Conservation (phyloP, 2,329 filamentous ascomycete species). For the Madurella fahalii region DNA sequence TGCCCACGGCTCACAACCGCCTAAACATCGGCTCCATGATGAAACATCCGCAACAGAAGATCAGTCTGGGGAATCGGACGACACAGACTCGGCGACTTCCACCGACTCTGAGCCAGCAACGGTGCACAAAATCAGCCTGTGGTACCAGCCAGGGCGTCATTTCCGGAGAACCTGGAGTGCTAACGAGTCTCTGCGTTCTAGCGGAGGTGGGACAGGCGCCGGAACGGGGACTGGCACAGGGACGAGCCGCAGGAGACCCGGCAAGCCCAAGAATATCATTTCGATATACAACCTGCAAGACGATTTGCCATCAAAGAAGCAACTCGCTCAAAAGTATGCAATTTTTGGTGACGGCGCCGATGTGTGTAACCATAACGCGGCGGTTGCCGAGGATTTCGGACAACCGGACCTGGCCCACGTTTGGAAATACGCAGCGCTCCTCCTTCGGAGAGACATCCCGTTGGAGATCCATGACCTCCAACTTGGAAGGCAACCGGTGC, state of each 20-base stretch:
- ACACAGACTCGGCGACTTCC: slow-evolving; percentile 49
- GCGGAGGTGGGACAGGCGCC: slow-evolving; percentile 55
- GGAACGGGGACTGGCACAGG: slow-evolving; percentile 55
- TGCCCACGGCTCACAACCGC: slow-evolving; percentile 45
- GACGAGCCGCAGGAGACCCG: slow-evolving; percentile 45
- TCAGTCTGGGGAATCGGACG: slow-evolving; percentile 46
- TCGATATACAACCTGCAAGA: slow-evolving; percentile 67
- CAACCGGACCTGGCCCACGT: slow-evolving; percentile 70
- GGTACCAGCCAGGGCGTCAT: slow-evolving; percentile 51
- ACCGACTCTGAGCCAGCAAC: slow-evolving; percentile 62
- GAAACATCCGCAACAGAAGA: slow-evolving; percentile 51
- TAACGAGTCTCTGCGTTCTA: slow-evolving; percentile 55
- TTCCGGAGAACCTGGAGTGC: slow-evolving; percentile 55
- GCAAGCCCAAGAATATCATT: slow-evolving; percentile 63
- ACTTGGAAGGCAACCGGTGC: slow-evolving; percentile 51
- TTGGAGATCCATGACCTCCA: slow-evolving; percentile 58
- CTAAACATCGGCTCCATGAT: slow-evolving; percentile 45
- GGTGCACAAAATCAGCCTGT: slow-evolving; percentile 53
- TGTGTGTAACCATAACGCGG: slow-evolving; percentile 80
- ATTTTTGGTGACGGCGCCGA: slow-evolving; percentile 80
- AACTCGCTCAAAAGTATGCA: slow-evolving; percentile 73
- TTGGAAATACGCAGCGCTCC: slow-evolving; percentile 75
- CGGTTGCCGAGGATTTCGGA: slow-evolving; percentile 67
- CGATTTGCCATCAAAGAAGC: slow-evolving; percentile 72
- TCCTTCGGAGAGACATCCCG: slow-evolving; percentile 73